Base-by-base conservation (phyloP, 2,329 filamentous ascomycete genomes). In the Clonostachys rhizophaga region DNA sequence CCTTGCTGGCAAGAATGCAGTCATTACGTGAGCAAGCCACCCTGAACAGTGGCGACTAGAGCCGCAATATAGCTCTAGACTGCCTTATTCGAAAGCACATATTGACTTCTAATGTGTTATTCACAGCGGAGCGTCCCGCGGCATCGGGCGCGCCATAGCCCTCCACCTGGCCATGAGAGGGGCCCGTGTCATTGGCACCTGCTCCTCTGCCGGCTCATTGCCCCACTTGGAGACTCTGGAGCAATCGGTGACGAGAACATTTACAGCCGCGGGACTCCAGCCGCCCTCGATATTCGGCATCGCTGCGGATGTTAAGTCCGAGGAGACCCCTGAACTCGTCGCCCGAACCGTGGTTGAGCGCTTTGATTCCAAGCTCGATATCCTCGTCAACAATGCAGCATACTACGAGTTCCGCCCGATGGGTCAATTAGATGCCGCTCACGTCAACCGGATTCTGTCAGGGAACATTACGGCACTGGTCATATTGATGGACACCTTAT, bases 401-500 rank as follows among this genome's bases (percentile, higher is more conserved):
- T 24, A 24, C 24, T 24, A 24, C 24, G 24, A 24, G 7, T 44
- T 60, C 1, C 63, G 65, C 30, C 51, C 60, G 0, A 56, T 58
- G 50, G 64, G 65, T 1, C 52, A 58, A 2, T 55, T 65, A 52
- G 43, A 43, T 1, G 46, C 48, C 0, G 54, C 58, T 0, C 60
- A 62, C n/a, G 53, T 67, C 1, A 59, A 63, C 20, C 49, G 52
- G 17, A 63, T 63, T 24, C 48, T 67, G 3, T n/a, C 64, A 0
- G 62, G 63, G 5, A 68, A 68, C 24, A 49, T 68, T 1, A 63
- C 66, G 48, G 60, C 60, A 9, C 61, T 64, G 1, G 59, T 66
- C 0, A 47, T 65, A 37, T 62, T 65, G n/a, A 61, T 66, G 16
- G 61, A 68, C 8, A 59, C 63, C 8, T 48, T 67, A 3, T 59